phyloP scores from a whole-genome alignment of 202 grass and related monocot species.

The Alloteropsis angusta region DNA sequence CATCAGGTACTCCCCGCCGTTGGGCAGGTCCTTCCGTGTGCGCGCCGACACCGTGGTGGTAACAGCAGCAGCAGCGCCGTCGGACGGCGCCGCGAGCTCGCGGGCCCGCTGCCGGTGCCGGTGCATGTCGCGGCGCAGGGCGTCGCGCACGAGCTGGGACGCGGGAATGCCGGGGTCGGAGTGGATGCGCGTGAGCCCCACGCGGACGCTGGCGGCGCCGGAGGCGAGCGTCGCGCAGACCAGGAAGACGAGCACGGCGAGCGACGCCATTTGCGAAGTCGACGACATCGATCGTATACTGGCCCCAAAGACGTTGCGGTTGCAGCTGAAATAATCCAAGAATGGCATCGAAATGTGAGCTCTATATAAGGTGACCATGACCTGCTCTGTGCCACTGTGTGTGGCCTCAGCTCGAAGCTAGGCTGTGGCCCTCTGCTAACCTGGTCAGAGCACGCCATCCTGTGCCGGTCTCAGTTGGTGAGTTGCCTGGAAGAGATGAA shows the following conservation, averaged over 20 bases:
- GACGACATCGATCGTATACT: background rate
- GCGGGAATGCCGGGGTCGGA: slow-evolving; percentile 23
- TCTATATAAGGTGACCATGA: slow-evolving; percentile 3
- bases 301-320: background rate
- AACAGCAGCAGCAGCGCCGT: background rate
- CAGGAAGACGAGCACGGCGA: slow-evolving; percentile 5
- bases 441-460: slow-evolving; percentile 35
- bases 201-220: slow-evolving; percentile 30
- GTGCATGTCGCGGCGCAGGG: slow-evolving; percentile 33
- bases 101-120: slow-evolving; percentile 24
- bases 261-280: background rate
- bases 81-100: slow-evolving; percentile 4
- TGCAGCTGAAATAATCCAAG: background rate
- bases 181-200: slow-evolving; percentile 49
- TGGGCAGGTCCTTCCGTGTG: background rate
- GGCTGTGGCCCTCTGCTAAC: background rate
- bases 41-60: slow-evolving; percentile 6
- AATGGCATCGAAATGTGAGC: background rate
- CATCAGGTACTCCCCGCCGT: slow-evolving; percentile 57
- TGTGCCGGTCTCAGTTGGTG: background rate
- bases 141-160: slow-evolving; percentile 43
- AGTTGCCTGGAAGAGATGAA: slow-evolving; percentile 27
- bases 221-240: background rate
- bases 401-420: background rate
- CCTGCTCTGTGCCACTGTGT: background rate